Percentiles rank a stretch among this genome's conserved stretches.
Evolutionary conservation across 2,329 filamentous ascomycete species (phyloP).

Genomic region (Claviceps maximensis): DNA sequence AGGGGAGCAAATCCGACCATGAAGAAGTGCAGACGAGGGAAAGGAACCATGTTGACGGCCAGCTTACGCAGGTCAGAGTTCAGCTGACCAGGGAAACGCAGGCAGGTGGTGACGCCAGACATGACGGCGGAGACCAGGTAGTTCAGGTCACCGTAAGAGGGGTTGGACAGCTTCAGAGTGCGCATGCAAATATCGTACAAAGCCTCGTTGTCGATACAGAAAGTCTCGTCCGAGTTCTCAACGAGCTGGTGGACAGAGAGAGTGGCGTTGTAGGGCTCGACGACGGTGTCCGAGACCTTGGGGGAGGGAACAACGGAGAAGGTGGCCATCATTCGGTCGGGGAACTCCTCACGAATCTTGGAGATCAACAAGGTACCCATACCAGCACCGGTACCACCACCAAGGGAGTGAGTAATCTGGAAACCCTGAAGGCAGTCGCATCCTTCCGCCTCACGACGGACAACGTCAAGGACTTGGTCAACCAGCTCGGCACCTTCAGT

Average conservation of each 20-base stretch:
- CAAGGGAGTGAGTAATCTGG: slow-evolving; percentile 99
- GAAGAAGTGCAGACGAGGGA: slow-evolving; percentile 99
- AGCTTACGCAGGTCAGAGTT: slow-evolving; percentile 99
- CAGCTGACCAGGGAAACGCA: slow-evolving; percentile 98
- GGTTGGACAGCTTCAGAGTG: slow-evolving; percentile 96
- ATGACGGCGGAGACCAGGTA: slow-evolving; percentile 98
- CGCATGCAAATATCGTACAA: slow-evolving; percentile 99
- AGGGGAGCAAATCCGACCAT: slow-evolving; percentile 99
- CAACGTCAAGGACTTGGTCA: slow-evolving; percentile 93
- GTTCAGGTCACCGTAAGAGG: slow-evolving; percentile 97
- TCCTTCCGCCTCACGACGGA: slow-evolving; percentile 94
- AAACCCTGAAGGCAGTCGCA: slow-evolving; percentile 99
- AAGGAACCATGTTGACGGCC: slow-evolving; percentile 99
- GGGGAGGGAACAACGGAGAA: slow-evolving; percentile 97
- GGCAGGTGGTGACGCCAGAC: slow-evolving; percentile 95
- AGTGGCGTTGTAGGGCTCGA: slow-evolving; percentile 99
- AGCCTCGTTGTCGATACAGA: slow-evolving; percentile 99
- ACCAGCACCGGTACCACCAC: slow-evolving; percentile 98
- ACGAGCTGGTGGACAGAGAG: slow-evolving; percentile 98
- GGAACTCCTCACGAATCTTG: slow-evolving; percentile 99
- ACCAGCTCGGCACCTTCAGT: slow-evolving; percentile 98
- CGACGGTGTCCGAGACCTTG: slow-evolving; percentile 98
- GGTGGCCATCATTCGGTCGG: slow-evolving; percentile 99
- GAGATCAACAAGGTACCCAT: slow-evolving; percentile 99
- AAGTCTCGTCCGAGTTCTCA: slow-evolving; percentile 99